Evolutionary conservation across 495 filamentous ascomycete species (phyloP).

Genomic region (Penicillium pancosmium): DNA sequence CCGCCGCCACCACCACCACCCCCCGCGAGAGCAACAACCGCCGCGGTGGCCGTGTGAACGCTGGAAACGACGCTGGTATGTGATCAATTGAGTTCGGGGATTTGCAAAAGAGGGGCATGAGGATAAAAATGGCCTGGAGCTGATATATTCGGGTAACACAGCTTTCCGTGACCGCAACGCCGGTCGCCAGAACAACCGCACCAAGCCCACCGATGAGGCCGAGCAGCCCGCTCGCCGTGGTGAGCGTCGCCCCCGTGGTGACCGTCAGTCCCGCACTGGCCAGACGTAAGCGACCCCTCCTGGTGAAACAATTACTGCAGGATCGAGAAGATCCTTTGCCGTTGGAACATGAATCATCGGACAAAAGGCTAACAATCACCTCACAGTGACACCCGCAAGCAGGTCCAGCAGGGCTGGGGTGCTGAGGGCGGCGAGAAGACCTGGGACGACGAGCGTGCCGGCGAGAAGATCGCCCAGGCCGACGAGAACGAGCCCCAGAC

Average conservation of each 20-base stretch:
- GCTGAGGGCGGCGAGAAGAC: slow-evolving; percentile 75
- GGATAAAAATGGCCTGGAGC: slow-evolving; percentile 1
- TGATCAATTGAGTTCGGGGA: slow-evolving; percentile 19
- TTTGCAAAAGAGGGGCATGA: background rate
- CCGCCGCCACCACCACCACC: slow-evolving; percentile 32
- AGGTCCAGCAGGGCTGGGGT: slow-evolving; percentile 90
- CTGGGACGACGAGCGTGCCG: slow-evolving; percentile 85
- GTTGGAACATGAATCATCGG: background rate
- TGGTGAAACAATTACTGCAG: background rate
- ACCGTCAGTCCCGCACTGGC: slow-evolving; percentile 78
- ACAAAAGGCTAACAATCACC: slow-evolving; percentile 16
- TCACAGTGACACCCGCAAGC: slow-evolving; percentile 84
- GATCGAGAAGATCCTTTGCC: background rate
- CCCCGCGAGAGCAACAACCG: slow-evolving; percentile 52
- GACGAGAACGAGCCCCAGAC: slow-evolving; percentile 69
- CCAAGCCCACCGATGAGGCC: slow-evolving; percentile 76
- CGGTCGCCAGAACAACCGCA: slow-evolving; percentile 79
- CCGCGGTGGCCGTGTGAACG: slow-evolving; percentile 58
- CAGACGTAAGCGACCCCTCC: slow-evolving; percentile 59
- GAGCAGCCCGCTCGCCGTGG: slow-evolving; percentile 52
- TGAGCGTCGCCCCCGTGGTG: slow-evolving; percentile 63
- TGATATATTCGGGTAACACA: slow-evolving; percentile 33
- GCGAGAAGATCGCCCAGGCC: slow-evolving; percentile 78
- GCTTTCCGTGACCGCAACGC: slow-evolving; percentile 91
- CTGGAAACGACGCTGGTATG: slow-evolving; percentile 85